phyloP scores from a whole-genome alignment of 179 eudicot species.

The Spinacia oleracea region DNA sequence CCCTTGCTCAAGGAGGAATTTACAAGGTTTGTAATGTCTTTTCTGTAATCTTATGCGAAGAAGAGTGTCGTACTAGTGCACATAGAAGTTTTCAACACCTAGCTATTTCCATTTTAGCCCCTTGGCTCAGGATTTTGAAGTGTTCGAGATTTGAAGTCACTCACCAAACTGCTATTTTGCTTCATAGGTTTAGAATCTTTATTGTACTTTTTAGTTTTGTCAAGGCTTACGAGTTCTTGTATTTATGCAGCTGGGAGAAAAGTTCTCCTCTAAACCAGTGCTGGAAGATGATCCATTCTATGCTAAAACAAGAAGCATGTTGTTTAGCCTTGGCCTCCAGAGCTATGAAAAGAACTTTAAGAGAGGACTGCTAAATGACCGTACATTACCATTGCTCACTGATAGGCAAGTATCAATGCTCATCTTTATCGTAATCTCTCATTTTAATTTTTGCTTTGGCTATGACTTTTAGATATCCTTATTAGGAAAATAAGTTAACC shows the following conservation, averaged over 20 bases:
- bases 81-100: background rate
- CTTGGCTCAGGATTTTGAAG: background rate
- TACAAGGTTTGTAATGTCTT: slow-evolving; percentile 58
- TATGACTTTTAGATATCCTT: background rate
- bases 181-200: background rate
- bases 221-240: no score
- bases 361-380: slow-evolving; percentile 80
- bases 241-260: slow-evolving; percentile 68
- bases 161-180: background rate
- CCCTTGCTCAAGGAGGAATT: slow-evolving; percentile 92
- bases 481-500: background rate
- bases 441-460: background rate
- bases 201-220: no score
- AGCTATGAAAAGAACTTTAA: slow-evolving; percentile 88
- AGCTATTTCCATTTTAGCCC: background rate
- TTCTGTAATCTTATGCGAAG: background rate
- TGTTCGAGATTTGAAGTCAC: background rate
- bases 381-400: slow-evolving; percentile 78
- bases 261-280: slow-evolving; percentile 61
- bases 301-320: slow-evolving; percentile 65
- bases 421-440: background rate
- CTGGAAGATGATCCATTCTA: slow-evolving; percentile 67
- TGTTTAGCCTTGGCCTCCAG: slow-evolving; percentile 76
- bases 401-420: slow-evolving; percentile 60
- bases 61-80: background rate